Evolutionary conservation across 2,329 filamentous ascomycete species (phyloP).

Genomic region (Trichoderma afroharzianum): DNA sequence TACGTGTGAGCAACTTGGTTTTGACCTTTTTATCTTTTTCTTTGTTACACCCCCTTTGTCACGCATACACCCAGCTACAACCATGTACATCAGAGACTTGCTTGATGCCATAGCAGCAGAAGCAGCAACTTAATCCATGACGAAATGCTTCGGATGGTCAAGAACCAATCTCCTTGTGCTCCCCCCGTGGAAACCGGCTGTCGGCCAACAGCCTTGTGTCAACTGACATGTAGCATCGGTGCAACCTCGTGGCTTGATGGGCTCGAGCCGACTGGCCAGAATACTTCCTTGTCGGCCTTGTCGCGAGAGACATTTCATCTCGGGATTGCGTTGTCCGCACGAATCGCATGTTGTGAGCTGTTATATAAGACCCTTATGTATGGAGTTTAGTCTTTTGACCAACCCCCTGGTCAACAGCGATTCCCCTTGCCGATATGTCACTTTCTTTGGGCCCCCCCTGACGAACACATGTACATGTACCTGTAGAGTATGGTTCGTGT

Average conservation of each 20-base stretch:
- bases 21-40: not conserved
- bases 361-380: not conserved
- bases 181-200: not conserved
- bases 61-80: constrained; percentile 17
- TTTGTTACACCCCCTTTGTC: constrained; percentile 15
- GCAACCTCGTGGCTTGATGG: not conserved
- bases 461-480: not conserved
- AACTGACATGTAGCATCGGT: not conserved
- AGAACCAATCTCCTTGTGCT: not conserved
- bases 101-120: constrained; percentile 7
- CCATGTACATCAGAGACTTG: constrained; percentile 30
- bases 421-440: not conserved
- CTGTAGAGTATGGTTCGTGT: not conserved
- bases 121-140: constrained; percentile 12
- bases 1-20: constrained; percentile 23
- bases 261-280: not conserved
- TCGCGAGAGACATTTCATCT: not conserved
- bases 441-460: not conserved
- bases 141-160: constrained; percentile 10
- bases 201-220: not conserved
- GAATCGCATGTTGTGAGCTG: not conserved
- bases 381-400: not conserved
- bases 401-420: not conserved
- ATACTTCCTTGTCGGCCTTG: not conserved
- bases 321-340: not conserved